Percentiles rank a stretch among this genome's conserved stretches.
Evolutionary conservation across 306 rosid species (phyloP).

Genomic region (Malus domestica): ASM211411v1 NC_041804.1:24524001-24524500

Average conservation of each 20-base stretch:
- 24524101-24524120: conserved; percentile 33
- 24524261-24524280: conserved; percentile 32
- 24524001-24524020: conserved; percentile 32
- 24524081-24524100: conserved; percentile 37
- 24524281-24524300: conserved; percentile 36
- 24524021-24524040: conserved; percentile 20
- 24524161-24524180: conserved; percentile 35
- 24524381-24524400: conserved; percentile 30
- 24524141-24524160: conserved; percentile 25
- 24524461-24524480: conserved; percentile 43
- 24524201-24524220: conserved; percentile 35
- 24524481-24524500: conserved; percentile 45
- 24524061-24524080: conserved; percentile 41
- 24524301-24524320: conserved; percentile 34
- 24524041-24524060: conserved; percentile 30
- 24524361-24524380: conserved; percentile 86
- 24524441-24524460: conserved; percentile 23
- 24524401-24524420: conserved; percentile 21
- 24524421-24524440: conserved; percentile 24
- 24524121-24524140: conserved; percentile 42
- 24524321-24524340: conserved; percentile 55
- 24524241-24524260: conserved; percentile 25
- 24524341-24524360: conserved; percentile 68
- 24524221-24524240: conserved; percentile 43
- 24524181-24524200: conserved; percentile 38